Evolutionary conservation across 1,284 basidiomycete species (phyloP).

Genomic region (Tremellales sp.): DNA sequence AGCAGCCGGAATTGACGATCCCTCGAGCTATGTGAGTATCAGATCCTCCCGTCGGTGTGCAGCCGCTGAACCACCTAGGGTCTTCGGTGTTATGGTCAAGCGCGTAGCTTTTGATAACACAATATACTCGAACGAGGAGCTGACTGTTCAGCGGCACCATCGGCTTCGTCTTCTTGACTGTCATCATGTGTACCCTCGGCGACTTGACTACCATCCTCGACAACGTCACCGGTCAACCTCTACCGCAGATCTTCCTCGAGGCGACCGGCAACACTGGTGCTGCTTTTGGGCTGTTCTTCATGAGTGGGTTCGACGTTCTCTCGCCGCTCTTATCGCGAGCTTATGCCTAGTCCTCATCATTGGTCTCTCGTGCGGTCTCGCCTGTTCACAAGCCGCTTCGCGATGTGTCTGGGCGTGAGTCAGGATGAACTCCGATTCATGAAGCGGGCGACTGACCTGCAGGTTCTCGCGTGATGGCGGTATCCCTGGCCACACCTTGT

Average conservation of each 20-base stretch:
- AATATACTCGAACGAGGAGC: neutral
- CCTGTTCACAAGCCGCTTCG: constrained; percentile 40
- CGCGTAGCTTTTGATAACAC: constrained; percentile 10
- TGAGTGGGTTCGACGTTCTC: constrained; percentile 10
- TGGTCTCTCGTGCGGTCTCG: constrained; percentile 45
- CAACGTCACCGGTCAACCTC: constrained; percentile 47
- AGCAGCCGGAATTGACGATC: constrained; percentile 39
- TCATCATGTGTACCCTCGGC: constrained; percentile 49
- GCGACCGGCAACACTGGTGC: constrained; percentile 46
- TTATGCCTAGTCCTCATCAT: constrained; percentile 42
- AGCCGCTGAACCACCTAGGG: constrained; percentile 11
- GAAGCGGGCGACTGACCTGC: constrained; percentile 6
- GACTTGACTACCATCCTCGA: constrained; percentile 42
- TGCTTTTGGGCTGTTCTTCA: constrained; percentile 48
- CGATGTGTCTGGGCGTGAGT: constrained; percentile 38
- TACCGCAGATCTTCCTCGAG: constrained; percentile 47
- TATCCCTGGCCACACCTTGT: constrained; percentile 45
- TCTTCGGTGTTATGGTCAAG: constrained; percentile 22
- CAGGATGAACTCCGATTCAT: too few species aligned
- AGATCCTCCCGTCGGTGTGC: neutral
- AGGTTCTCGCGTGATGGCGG: constrained; percentile 51
- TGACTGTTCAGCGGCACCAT: constrained; percentile 19
- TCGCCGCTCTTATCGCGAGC: neutral
- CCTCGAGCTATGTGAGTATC: constrained; percentile 41
- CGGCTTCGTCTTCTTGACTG: constrained; percentile 42